Evolutionary conservation across 2,329 filamentous ascomycete species (phyloP).

Genomic region (Byssochlamys sp.): DNA sequence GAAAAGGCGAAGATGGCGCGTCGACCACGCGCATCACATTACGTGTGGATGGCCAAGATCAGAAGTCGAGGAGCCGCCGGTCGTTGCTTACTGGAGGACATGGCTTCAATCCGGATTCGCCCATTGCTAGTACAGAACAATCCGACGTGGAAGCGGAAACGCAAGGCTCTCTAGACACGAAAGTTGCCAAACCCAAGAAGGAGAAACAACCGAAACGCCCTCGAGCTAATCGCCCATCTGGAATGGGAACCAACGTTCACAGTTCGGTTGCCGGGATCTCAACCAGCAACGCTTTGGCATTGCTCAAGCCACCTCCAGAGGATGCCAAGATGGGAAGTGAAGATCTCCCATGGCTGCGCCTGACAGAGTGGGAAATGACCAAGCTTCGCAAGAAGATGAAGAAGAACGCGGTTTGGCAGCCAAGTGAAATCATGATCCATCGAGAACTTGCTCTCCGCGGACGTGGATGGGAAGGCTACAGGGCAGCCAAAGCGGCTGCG

Average conservation of each 20-base stretch:
- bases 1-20: slow-evolving; percentile 26
- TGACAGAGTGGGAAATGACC: slow-evolving; percentile 60
- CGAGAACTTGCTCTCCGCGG: slow-evolving; percentile 53
- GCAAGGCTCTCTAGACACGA: slow-evolving; percentile 10
- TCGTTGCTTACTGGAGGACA: slow-evolving; percentile 26
- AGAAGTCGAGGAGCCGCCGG: slow-evolving; percentile 30
- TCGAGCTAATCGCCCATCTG: slow-evolving; percentile 9
- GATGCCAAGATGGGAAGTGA: slow-evolving; percentile 52
- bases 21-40: slow-evolving; percentile 34
- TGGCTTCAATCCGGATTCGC: slow-evolving; percentile 35
- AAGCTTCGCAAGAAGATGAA: slow-evolving; percentile 59
- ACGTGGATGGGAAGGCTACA: slow-evolving; percentile 44
- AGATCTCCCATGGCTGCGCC: slow-evolving; percentile 53
- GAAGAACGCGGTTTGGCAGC: slow-evolving; percentile 61
- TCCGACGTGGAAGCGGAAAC: slow-evolving; percentile 32
- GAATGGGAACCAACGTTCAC: slow-evolving; percentile 44
- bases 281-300: slow-evolving; percentile 52
- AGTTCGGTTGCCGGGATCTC: slow-evolving; percentile 49
- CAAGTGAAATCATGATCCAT: slow-evolving; percentile 57
- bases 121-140: slow-evolving; percentile 38
- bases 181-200: slow-evolving; percentile 26
- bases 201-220: slow-evolving; percentile 30
- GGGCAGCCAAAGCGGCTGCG: slow-evolving; percentile 42
- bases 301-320: slow-evolving; percentile 49
- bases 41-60: slow-evolving; percentile 26